Base-by-base conservation (phyloP, 2,329 filamentous ascomycete genomes). In the Dactylonectria macrodidyma region DNA sequence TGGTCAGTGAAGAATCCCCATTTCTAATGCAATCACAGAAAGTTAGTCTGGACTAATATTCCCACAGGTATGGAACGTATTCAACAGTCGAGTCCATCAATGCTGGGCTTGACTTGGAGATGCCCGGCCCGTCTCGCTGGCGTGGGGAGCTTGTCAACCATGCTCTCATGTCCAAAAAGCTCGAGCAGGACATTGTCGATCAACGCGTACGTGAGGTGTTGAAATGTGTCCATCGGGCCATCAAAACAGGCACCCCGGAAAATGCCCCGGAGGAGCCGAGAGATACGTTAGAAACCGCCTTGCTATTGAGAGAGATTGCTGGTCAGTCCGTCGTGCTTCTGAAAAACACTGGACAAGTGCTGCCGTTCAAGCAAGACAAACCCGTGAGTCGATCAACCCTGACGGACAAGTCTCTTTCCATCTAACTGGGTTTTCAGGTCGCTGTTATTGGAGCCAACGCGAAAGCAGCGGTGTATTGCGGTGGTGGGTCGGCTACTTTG, bases 401-500 rank as follows among this genome's bases (percentile, higher is more conserved):
- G 3, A 24, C 52, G 16, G 5, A 36, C n/a, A 26, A 9, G 9
- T 22, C 4, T 5, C 5, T 7, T 12, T 10, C 8, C 1, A 19
- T 24, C 52, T 56, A 14, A 56, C 8, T 4, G 1, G 11, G 5
- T 16, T 3, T 14, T n/a, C 16, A 56, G 52, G 52, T 56, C 22
- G 26, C 44, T 14, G 57, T 59, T 4, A 50, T 59, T 10, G 57
- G 57, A 9, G 11, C 44, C 16, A 59, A 62, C 41, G 59, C 59
- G 3, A 56, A 33, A 26, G 48, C 36, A 2, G 41, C 59, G 5
- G 51, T 47, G 1, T 62, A 62, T n/a, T 62, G 59, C n/a, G 59
- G 59, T 12, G 59, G 59, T 26, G 59, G 59, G 16, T 62, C 59
- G 6, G 59, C 59, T 19, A 48, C 41, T 19, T 12, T 62, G 22